Conservation (phyloP, 2,329 filamentous ascomycete species). For the Aureobasidium sp. region DNA sequence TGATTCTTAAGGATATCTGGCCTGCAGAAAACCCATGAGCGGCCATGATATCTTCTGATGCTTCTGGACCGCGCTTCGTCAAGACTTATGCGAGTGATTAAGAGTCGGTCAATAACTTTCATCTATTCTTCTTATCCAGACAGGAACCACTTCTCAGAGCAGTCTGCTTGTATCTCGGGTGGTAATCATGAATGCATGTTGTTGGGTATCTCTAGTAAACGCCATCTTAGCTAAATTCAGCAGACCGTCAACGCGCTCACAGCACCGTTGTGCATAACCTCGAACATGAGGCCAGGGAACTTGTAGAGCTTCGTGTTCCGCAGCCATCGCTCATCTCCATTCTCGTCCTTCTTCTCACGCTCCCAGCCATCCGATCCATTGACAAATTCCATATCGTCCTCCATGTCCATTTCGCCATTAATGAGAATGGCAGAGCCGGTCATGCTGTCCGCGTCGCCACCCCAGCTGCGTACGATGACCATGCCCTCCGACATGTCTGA, state of each 20-base stretch:
- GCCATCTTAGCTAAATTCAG: slow-evolving; percentile 32
- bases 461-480: slow-evolving; percentile 32
- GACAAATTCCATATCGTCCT: slow-evolving; percentile 26
- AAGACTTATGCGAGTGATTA: too few relatives aligned
- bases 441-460: slow-evolving; percentile 21
- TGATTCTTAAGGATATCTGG: background rate
- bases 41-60: background rate
- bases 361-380: slow-evolving; percentile 21
- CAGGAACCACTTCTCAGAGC: background rate
- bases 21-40: background rate
- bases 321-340: slow-evolving; percentile 49
- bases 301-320: slow-evolving; percentile 82
- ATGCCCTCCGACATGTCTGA: slow-evolving; percentile 42
- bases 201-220: slow-evolving; percentile 6
- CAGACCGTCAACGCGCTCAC: slow-evolving; percentile 88
- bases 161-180: background rate
- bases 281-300: slow-evolving; percentile 89
- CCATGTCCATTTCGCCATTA: slow-evolving; percentile 26
- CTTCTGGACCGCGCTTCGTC: background rate
- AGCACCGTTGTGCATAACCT: slow-evolving; percentile 86
- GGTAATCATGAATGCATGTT: background rate
- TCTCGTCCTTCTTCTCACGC: slow-evolving; percentile 29
- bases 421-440: slow-evolving; percentile 30
- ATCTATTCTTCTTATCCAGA: too few relatives aligned
- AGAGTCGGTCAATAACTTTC: too few relatives aligned